Conservation (phyloP, 495 filamentous ascomycete genomes). For the Xylaria castorea region DNA sequence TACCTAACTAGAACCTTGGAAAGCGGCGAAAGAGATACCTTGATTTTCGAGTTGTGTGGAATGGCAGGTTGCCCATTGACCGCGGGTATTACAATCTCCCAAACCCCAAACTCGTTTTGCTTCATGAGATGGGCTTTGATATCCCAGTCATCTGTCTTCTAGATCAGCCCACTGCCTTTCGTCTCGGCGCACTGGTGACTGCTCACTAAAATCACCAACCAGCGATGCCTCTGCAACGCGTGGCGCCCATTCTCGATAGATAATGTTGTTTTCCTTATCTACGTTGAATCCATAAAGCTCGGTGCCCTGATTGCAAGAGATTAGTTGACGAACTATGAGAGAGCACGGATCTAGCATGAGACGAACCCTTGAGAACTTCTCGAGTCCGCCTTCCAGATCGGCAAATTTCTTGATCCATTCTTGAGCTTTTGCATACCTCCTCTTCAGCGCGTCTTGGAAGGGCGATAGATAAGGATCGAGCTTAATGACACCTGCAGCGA, state of each 20-base stretch:
- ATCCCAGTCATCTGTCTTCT: slow-evolving; percentile 80
- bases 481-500: slow-evolving; percentile 73
- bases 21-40: slow-evolving; percentile 60
- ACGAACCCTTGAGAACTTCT: slow-evolving; percentile 86
- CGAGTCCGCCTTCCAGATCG: slow-evolving; percentile 84
- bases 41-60: slow-evolving; percentile 92
- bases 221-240: slow-evolving; percentile 82
- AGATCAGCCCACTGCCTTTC: slow-evolving; percentile 17
- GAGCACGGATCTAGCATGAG: not conserved
- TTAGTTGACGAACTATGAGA: slow-evolving; percentile 21
- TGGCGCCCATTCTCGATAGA: slow-evolving; percentile 96
- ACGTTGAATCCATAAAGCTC: slow-evolving; percentile 86
- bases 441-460: slow-evolving; percentile 77
- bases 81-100: slow-evolving; percentile 80
- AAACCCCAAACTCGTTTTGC: slow-evolving; percentile 85
- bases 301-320: slow-evolving; percentile 64
- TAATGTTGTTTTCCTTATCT: slow-evolving; percentile 79
- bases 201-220: slow-evolving; percentile 92
- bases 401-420: slow-evolving; percentile 86
- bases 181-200: slow-evolving; percentile 6
- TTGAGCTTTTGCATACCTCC: slow-evolving; percentile 80
- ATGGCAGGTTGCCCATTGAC: slow-evolving; percentile 76
- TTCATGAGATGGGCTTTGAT: slow-evolving; percentile 81
- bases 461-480: slow-evolving; percentile 92
- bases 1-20: slow-evolving; percentile 13